These are phyloP conservation scores for Ophiostoma montium DNA, from an alignment of 2,329 filamentous ascomycete genomes.

Conservation along the genomic window DNA sequence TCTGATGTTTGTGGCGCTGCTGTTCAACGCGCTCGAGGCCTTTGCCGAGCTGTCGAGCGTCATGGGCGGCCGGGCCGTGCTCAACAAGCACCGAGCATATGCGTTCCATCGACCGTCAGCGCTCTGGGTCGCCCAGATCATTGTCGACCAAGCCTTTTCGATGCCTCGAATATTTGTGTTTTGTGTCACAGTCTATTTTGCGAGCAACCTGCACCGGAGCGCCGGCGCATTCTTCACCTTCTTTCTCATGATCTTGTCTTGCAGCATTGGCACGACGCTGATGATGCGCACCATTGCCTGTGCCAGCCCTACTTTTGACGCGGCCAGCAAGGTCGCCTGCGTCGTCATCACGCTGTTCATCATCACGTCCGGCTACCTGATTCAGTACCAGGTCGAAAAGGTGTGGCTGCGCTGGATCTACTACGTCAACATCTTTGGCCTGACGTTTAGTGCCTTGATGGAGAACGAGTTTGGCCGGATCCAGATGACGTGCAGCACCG, in stretches of 20 bases:
- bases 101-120: slow-evolving; percentile 73
- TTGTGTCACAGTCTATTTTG: slow-evolving; percentile 65
- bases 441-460: slow-evolving; percentile 69
- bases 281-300: slow-evolving; percentile 67
- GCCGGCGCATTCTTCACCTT: slow-evolving; percentile 68
- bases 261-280: slow-evolving; percentile 59
- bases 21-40: slow-evolving; percentile 81
- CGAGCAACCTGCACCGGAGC: slow-evolving; percentile 54
- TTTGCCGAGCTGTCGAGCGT: slow-evolving; percentile 63
- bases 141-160: slow-evolving; percentile 62
- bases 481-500: slow-evolving; percentile 51
- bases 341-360: slow-evolving; percentile 72
- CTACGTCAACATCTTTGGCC: slow-evolving; percentile 60
- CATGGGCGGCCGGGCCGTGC: slow-evolving; percentile 55
- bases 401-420: slow-evolving; percentile 71
- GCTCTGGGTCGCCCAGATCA: slow-evolving; percentile 70
- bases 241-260: slow-evolving; percentile 53
- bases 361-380: slow-evolving; percentile 68
- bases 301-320: slow-evolving; percentile 67
- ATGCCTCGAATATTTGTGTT: slow-evolving; percentile 58
- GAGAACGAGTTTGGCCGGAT: slow-evolving; percentile 68
- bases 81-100: slow-evolving; percentile 74
- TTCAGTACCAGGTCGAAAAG: slow-evolving; percentile 62
- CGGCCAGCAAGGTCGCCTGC: slow-evolving; percentile 70
- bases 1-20: slow-evolving; percentile 62